A percentile compares a stretch with the other conserved stretches of the same genome.
Evolutionary conservation across 768 basidiomycete species (phyloP).

Genomic region (Trametes villosa): DNA sequence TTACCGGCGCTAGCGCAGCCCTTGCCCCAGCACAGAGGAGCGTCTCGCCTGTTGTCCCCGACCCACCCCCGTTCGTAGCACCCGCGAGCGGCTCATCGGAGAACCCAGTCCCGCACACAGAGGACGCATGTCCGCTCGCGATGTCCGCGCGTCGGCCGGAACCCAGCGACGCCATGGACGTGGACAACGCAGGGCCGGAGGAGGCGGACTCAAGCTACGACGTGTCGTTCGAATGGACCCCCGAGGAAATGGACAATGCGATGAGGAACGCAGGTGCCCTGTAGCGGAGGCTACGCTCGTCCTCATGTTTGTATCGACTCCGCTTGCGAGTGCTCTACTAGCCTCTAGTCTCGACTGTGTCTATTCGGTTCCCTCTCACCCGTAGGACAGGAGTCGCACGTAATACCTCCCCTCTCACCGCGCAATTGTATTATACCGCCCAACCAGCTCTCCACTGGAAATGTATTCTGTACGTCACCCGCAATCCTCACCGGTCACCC

Average conservation of each 20-base stretch:
- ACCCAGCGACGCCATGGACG: constrained; percentile 4
- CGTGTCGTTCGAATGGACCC: constrained; percentile 18
- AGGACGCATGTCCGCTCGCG: neutral
- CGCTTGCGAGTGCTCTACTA: too few relatives aligned
- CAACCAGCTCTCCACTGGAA: too few relatives aligned
- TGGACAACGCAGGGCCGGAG: neutral
- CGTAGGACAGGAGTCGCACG: too few relatives aligned
- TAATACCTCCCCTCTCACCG: too few relatives aligned
- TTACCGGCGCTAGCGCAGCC: neutral
- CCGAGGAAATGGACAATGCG: constrained; percentile 4
- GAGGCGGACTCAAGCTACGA: constrained; percentile 30
- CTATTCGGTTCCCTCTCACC: too few relatives aligned
- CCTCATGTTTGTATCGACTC: too few relatives aligned
- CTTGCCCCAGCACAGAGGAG: neutral
- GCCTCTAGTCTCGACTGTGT: too few relatives aligned
- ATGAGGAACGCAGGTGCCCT: constrained; percentile 10
- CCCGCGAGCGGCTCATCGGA: neutral
- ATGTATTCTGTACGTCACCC: too few relatives aligned
- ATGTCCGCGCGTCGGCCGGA: constrained; percentile 18
- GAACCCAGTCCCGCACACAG: neutral
- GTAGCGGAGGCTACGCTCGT: neutral
- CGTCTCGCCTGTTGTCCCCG: neutral
- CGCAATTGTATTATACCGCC: too few relatives aligned
- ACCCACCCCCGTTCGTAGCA: neutral
- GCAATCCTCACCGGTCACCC: too few relatives aligned